Percentiles rank a stretch among this genome's conserved stretches.
These are phyloP conservation scores for Cylindrotheca closterium DNA, from an alignment of 108 stramenopile species.

Conservation along the genomic window DNA sequence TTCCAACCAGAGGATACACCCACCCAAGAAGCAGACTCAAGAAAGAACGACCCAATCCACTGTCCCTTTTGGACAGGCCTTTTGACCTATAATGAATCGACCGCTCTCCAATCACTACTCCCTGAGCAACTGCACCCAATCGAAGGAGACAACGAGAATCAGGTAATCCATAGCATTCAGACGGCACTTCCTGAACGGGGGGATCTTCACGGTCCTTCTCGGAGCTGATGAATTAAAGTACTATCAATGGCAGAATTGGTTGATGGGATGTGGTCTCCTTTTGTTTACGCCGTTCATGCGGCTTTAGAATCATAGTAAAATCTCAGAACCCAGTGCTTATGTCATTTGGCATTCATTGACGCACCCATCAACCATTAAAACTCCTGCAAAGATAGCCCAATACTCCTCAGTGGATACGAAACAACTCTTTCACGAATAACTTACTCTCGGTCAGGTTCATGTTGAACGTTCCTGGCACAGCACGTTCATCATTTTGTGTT, in stretches of 20 bases:
- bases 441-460: too few relatives aligned
- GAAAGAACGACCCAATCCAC: background rate
- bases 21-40: background rate
- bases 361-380: background rate
- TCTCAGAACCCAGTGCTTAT: conserved; percentile 39
- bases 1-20: background rate
- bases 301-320: conserved; percentile 25
- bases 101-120: too few relatives aligned
- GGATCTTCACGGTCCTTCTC: conserved; percentile 28
- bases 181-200: conserved; percentile 39
- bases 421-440: too few relatives aligned
- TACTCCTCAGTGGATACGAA: too few relatives aligned
- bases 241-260: background rate
- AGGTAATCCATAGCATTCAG: conserved; percentile 18
- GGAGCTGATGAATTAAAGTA: background rate
- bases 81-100: too few relatives aligned
- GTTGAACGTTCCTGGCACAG: too few relatives aligned
- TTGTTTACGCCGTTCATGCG: conserved; percentile 24
- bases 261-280: conserved; percentile 21
- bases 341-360: conserved; percentile 32
- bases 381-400: background rate
- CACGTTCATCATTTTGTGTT: too few relatives aligned
- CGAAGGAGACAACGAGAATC: background rate
- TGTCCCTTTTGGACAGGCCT: conserved; percentile 19
- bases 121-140: background rate